Conservation (phyloP, 495 filamentous ascomycete species). For the Penicillium lividum region DNA sequence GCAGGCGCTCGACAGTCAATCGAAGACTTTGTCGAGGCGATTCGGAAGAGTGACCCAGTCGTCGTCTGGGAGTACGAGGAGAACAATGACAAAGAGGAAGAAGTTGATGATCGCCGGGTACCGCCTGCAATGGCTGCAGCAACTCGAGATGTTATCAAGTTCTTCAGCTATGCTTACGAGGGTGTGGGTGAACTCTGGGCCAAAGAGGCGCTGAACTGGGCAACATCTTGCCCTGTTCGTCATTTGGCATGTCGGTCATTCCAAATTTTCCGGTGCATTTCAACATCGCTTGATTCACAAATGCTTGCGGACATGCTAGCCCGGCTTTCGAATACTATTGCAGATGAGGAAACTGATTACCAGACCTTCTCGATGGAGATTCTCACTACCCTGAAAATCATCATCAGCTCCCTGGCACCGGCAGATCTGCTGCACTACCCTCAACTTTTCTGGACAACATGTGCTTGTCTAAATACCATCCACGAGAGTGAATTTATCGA, state of each 20-base stretch:
- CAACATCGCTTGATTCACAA: conserved; percentile 80
- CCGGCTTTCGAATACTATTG: conserved; percentile 91
- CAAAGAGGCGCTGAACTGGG: conserved; percentile 87
- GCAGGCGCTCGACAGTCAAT: conserved; percentile 68
- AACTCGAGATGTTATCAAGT: conserved; percentile 74
- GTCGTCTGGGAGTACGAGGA: conserved; percentile 96
- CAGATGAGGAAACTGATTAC: conserved; percentile 86
- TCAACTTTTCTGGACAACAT: conserved; percentile 96
- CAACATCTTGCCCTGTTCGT: conserved; percentile 92
- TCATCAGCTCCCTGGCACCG: conserved; percentile 80
- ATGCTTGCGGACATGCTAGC: conserved; percentile 98
- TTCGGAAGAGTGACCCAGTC: conserved; percentile 79
- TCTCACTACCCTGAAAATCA: conserved; percentile 85
- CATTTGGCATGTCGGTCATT: conserved; percentile 96
- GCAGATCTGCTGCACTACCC: conserved; percentile 82
- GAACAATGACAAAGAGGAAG: conserved; percentile 70
- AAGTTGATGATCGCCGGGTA: conserved; percentile 72
- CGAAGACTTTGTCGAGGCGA: conserved; percentile 86
- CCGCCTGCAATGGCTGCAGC: conserved; percentile 83
- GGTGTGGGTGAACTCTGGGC: conserved; percentile 88
- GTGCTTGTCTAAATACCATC: conserved; percentile 92
- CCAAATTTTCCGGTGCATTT: conserved; percentile 93
- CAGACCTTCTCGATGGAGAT: conserved; percentile 98
- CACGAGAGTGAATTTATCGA: conserved; percentile 94
- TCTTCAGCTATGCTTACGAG: conserved; percentile 84